phyloP scores from a whole-genome alignment of 2,329 filamentous ascomycete genomes.

The Penicillium nordicum region DNA sequence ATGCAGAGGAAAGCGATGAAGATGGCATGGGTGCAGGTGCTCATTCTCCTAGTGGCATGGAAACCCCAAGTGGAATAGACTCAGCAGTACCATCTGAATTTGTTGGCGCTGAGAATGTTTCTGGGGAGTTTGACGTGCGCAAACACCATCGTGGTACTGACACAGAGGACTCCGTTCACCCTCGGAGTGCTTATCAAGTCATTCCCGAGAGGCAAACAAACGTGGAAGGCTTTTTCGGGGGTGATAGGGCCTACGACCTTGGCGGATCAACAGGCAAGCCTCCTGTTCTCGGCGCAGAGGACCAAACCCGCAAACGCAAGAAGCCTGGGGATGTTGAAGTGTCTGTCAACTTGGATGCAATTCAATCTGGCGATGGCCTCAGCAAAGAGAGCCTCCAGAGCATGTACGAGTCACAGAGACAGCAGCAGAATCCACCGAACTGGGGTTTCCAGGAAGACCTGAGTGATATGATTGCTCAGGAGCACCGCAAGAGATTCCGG shows the following conservation, averaged over 20 bases:
- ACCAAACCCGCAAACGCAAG: constrained; percentile 78
- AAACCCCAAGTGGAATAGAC: constrained; percentile 76
- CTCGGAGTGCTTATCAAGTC: constrained; percentile 81
- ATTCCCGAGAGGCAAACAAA: constrained; percentile 83
- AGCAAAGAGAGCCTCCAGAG: constrained; percentile 78
- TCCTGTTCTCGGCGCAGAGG: constrained; percentile 76
- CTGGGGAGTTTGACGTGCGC: constrained; percentile 84
- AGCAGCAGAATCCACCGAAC: constrained; percentile 63
- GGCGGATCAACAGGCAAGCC: constrained; percentile 57
- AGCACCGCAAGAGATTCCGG: constrained; percentile 86
- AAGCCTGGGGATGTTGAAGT: constrained; percentile 95
- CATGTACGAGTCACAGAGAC: constrained; percentile 70
- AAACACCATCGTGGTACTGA: constrained; percentile 83
- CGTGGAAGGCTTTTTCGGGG: constrained; percentile 91
- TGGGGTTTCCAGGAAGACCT: constrained; percentile 85
- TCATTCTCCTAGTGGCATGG: constrained; percentile 71
- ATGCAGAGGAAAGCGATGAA: constrained; percentile 46
- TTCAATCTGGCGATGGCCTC: constrained; percentile 71
- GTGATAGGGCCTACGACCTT: constrained; percentile 89
- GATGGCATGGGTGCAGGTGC: constrained; percentile 62
- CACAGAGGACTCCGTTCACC: constrained; percentile 73
- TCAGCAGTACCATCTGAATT: constrained; percentile 80
- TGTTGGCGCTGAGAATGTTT: constrained; percentile 69
- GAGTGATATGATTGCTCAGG: constrained; percentile 92
- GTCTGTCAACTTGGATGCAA: constrained; percentile 78